phyloP scores from a whole-genome alignment of 2,329 filamentous ascomycete species.

The Phaeosphaeriaceae sp. region DNA sequence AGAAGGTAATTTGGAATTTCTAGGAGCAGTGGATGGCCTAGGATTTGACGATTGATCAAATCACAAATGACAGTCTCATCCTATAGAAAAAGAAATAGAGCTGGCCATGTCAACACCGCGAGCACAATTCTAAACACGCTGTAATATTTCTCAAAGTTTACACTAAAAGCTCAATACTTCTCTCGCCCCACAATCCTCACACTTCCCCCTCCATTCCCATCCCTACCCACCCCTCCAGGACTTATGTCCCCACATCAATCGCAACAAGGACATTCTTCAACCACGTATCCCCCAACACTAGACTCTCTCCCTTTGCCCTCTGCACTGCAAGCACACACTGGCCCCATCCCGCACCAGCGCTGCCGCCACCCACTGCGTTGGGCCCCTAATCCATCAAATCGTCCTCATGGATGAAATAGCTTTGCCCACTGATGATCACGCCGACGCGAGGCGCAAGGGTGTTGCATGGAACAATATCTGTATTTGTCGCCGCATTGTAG shows the following conservation, averaged over 20 bases:
- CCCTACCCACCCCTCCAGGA: not conserved
- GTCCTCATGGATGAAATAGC: constrained; percentile 20
- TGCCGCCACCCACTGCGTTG: constrained; percentile 13
- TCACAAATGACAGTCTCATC: not conserved
- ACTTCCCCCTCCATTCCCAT: constrained; percentile 32
- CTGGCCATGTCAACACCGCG: not conserved
- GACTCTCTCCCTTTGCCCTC: constrained; percentile 18
- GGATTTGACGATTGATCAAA: constrained; percentile 40
- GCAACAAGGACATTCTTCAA: constrained; percentile 57
- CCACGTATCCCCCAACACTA: constrained; percentile 52
- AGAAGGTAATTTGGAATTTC: constrained; percentile 66
- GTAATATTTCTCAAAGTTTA: not conserved
- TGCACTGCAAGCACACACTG: constrained; percentile 27
- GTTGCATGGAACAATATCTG: constrained; percentile 22
- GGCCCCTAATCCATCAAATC: constrained; percentile 26
- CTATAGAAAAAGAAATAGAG: not conserved
- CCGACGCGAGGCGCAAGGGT: constrained; percentile 27
- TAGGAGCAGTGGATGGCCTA: constrained; percentile 63
- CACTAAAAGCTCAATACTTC: constrained; percentile 3
- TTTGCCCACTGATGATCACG: constrained; percentile 18
- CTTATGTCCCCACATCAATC: constrained; percentile 50
- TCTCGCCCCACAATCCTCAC: constrained; percentile 48
- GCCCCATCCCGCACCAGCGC: not conserved
- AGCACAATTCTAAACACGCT: not conserved
- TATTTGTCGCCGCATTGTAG: constrained; percentile 7